phyloP scores from a whole-genome alignment of 768 basidiomycete genomes.

The Coprinellus micaceus region DNA sequence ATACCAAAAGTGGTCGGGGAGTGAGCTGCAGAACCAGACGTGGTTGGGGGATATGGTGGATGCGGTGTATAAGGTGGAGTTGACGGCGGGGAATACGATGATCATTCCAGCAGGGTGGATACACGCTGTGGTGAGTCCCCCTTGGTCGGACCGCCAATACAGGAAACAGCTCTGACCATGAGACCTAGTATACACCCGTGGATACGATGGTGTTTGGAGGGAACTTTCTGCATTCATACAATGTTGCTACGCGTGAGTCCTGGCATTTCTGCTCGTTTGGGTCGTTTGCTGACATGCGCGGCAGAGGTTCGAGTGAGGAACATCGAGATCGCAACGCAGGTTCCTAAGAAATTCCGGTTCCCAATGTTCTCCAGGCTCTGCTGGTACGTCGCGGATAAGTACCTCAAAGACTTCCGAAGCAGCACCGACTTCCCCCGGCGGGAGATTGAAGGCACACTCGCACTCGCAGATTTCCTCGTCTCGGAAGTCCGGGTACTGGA shows the following conservation, averaged over 20 bases:
- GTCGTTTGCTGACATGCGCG: slow-evolving; percentile 1
- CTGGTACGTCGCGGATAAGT: slow-evolving; percentile 88
- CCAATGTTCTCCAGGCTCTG: slow-evolving; percentile 83
- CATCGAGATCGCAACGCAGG: slow-evolving; percentile 89
- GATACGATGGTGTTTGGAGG: slow-evolving; percentile 97
- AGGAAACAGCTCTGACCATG: too few relatives aligned
- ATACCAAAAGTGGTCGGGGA: slow-evolving; percentile 93
- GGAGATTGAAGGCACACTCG: slow-evolving; percentile 65
- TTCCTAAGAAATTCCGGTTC: slow-evolving; percentile 89
- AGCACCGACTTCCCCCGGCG: slow-evolving; percentile 42
- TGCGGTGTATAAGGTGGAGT: slow-evolving; percentile 81
- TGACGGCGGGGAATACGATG: slow-evolving; percentile 80
- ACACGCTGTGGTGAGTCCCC: slow-evolving; percentile 80
- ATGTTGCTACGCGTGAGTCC: slow-evolving; percentile 75
- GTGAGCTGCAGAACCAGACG: slow-evolving; percentile 77
- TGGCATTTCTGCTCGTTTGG: background rate
- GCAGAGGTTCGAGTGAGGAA: slow-evolving; percentile 84
- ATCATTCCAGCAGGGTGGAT: slow-evolving; percentile 98
- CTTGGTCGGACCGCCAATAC: too few relatives aligned
- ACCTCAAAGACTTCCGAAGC: slow-evolving; percentile 65
- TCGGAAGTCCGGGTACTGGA: slow-evolving; percentile 73
- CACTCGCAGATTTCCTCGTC: slow-evolving; percentile 76
- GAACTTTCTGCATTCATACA: slow-evolving; percentile 94
- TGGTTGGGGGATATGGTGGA: slow-evolving; percentile 95
- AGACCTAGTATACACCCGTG: slow-evolving; percentile 80